Evolutionary conservation across 306 rosid species (phyloP).

Genomic region (Albizia julibrissin): DNA sequence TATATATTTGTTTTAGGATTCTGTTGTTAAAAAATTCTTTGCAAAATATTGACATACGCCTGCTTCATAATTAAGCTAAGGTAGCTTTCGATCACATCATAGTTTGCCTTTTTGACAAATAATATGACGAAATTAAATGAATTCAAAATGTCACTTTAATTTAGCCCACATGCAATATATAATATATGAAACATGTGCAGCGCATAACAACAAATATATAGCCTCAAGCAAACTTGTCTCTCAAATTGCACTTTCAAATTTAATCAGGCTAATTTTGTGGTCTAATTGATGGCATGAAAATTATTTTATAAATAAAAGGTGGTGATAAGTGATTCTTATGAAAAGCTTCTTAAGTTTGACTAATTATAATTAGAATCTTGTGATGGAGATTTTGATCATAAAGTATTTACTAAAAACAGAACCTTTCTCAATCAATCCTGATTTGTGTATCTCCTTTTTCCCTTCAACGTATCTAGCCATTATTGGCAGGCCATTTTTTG

Average conservation of each 20-base stretch:
- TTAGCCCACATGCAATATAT: background rate
- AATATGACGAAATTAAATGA: background rate
- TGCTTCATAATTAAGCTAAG: background rate
- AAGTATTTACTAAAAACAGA: background rate
- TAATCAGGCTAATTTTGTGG: background rate
- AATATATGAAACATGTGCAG: background rate
- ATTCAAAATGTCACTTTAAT: background rate
- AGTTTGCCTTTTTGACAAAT: background rate
- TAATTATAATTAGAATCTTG: background rate
- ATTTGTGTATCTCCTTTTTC: background rate
- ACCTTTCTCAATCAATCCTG: background rate
- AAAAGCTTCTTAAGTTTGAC: background rate
- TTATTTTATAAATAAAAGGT: too few relatives aligned
- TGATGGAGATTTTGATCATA: background rate
- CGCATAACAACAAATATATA: background rate
- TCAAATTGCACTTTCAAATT: background rate
- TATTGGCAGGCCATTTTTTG: background rate
- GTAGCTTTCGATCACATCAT: background rate
- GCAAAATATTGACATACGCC: background rate
- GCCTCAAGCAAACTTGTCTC: background rate
- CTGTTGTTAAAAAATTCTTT: background rate
- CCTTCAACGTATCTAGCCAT: background rate
- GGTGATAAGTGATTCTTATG: background rate
- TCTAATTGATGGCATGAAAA: too few relatives aligned
- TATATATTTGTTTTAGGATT: background rate